Percentiles rank a stretch among this genome's conserved stretches.
phyloP scores from a whole-genome alignment of 116 monocot species.

The Iris pallida region DNA sequence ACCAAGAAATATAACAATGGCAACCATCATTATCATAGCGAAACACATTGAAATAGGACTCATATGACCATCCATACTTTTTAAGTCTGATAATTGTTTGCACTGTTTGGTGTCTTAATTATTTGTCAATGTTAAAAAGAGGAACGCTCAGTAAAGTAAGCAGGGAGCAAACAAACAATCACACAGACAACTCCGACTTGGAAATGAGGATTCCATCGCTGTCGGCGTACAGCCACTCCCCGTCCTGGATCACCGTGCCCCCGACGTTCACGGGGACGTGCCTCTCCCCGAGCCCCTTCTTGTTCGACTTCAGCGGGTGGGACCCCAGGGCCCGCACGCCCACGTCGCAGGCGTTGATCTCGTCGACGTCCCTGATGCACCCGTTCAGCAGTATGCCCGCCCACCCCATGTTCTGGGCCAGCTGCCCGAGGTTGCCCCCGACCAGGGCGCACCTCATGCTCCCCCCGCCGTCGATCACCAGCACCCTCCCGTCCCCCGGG shows the following conservation, averaged over 20 bases:
- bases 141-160: too few species aligned
- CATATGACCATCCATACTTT: too few species aligned
- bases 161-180: too few species aligned
- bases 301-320: slow-evolving; percentile 22
- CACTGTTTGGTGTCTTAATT: too few species aligned
- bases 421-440: slow-evolving; percentile 23
- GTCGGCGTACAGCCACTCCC: slow-evolving; percentile 28
- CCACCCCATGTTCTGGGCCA: slow-evolving; percentile 25
- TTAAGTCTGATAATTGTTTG: too few species aligned
- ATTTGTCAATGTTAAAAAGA: too few species aligned
- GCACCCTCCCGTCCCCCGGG: slow-evolving; percentile 21
- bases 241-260: slow-evolving; percentile 18
- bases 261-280: slow-evolving; percentile 18
- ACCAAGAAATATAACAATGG: too few species aligned
- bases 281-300: slow-evolving; percentile 24
- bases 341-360: slow-evolving; percentile 22
- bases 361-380: slow-evolving; percentile 25
- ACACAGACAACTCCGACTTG: slow-evolving; percentile 12
- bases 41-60: too few species aligned
- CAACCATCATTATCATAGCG: too few species aligned
- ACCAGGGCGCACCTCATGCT: slow-evolving; percentile 22
- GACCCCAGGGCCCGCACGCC: slow-evolving; percentile 19
- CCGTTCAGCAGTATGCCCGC: slow-evolving; percentile 21
- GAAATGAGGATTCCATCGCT: slow-evolving; percentile 18
- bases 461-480: slow-evolving; percentile 21